These are phyloP conservation scores for Huntiella omanensis DNA, from an alignment of 2,329 filamentous ascomycete genomes.

Conservation along the genomic window DNA sequence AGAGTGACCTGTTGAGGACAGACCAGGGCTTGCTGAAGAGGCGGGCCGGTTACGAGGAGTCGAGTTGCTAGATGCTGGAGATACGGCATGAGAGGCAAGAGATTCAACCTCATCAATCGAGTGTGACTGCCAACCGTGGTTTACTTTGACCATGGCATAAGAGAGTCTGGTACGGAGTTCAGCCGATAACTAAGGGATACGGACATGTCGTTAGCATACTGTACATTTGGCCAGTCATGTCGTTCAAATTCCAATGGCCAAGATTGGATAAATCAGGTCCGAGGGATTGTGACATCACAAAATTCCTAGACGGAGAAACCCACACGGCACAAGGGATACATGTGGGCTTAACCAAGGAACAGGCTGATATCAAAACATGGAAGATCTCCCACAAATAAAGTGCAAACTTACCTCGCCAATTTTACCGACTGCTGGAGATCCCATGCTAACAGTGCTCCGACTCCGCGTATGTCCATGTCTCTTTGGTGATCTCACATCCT, in stretches of 20 bases:
- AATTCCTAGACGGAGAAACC: too few species aligned
- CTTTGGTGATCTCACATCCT: slow-evolving; percentile 17
- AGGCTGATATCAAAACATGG: neutral
- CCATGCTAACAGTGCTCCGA: slow-evolving; percentile 41
- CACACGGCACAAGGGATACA: neutral
- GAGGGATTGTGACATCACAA: too few species aligned
- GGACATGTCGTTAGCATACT: neutral
- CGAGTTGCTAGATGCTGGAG: slow-evolving; percentile 40
- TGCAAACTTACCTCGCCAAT: slow-evolving; percentile 36
- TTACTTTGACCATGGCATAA: slow-evolving; percentile 87
- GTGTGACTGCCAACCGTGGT: slow-evolving; percentile 70
- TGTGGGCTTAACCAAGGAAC: neutral
- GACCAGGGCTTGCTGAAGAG: slow-evolving; percentile 32
- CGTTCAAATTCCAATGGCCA: too few species aligned
- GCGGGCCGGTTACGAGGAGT: slow-evolving; percentile 32
- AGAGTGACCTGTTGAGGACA: slow-evolving; percentile 10
- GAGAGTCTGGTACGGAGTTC: slow-evolving; percentile 70
- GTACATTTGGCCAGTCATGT: neutral
- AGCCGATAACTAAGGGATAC: slow-evolving; percentile 41
- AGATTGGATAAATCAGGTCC: too few species aligned
- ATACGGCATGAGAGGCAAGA: slow-evolving; percentile 48
- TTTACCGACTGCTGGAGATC: slow-evolving; percentile 40
- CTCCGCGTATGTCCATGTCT: slow-evolving; percentile 41
- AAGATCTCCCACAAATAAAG: neutral
- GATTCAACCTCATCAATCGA: slow-evolving; percentile 62